Evolutionary conservation across 768 basidiomycete genomes (phyloP).

Genomic region (Mycena olivaceomarginata): DNA sequence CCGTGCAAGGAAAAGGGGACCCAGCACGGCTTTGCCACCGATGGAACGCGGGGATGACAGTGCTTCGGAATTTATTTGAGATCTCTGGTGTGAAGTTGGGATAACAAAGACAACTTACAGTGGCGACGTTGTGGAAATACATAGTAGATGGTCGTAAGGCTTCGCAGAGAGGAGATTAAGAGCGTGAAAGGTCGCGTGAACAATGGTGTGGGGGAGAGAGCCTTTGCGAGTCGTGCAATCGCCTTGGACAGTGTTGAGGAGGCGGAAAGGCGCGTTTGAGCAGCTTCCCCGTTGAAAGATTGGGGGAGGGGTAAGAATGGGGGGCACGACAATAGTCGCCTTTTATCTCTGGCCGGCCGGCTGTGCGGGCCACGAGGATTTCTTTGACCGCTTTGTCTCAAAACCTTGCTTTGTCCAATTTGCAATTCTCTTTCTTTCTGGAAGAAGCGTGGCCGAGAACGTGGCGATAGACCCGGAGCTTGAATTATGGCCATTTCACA

Average conservation of each 20-base stretch:
- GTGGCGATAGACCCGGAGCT: neutral
- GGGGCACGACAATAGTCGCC: neutral
- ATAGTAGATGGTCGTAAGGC: constrained; percentile 16
- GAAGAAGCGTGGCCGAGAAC: neutral
- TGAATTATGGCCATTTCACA: neutral
- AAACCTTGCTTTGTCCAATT: constrained; percentile 30
- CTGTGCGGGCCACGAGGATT: neutral
- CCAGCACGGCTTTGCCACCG: neutral
- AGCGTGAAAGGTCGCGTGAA: neutral
- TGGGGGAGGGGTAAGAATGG: constrained; percentile 18
- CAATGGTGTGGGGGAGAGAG: constrained; percentile 7
- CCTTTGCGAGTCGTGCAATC: neutral
- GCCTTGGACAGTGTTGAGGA: neutral
- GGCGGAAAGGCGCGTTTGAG: constrained; percentile 26
- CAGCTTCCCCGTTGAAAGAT: neutral
- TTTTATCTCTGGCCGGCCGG: constrained; percentile 20
- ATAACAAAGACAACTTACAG: constrained; percentile 10
- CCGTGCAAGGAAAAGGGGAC: neutral
- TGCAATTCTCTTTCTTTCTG: neutral
- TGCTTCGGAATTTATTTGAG: constrained; percentile 22
- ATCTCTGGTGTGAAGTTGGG: neutral
- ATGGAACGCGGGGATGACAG: constrained; percentile 1
- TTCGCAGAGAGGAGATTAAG: neutral
- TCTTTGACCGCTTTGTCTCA: constrained; percentile 27
- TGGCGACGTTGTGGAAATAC: constrained; percentile 37